These are phyloP conservation scores for Podospora pseudopauciseta DNA, from an alignment of 495 filamentous ascomycete genomes.

Conservation along the genomic window DNA sequence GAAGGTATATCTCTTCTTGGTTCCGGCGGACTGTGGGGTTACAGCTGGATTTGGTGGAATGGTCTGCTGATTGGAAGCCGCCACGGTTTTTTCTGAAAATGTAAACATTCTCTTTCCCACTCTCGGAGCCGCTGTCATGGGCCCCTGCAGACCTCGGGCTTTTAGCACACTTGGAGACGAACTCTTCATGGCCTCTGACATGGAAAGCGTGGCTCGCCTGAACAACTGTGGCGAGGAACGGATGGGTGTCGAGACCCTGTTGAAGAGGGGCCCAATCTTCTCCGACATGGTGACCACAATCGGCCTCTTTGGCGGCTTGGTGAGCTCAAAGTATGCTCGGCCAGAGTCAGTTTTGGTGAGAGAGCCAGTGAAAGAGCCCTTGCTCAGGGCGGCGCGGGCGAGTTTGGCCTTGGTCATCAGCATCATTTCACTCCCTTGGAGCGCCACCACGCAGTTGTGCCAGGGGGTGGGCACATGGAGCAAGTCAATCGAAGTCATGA, in stretches of 20 bases:
- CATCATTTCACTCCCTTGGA: constrained; percentile 14
- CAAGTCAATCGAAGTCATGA: constrained; percentile 20
- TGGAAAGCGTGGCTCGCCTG: constrained; percentile 3
- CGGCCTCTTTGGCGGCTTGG: not conserved
- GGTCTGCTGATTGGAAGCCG: not conserved
- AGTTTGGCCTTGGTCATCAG: constrained; percentile 22
- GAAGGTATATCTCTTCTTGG: not conserved
- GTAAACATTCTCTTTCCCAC: constrained; percentile 2
- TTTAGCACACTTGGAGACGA: not conserved
- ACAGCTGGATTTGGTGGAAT: not conserved
- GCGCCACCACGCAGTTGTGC: constrained; percentile 21
- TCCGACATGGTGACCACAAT: constrained; percentile 1
- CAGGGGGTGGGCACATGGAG: constrained; percentile 23
- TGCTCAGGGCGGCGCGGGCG: constrained; percentile 13
- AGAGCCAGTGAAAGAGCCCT: constrained; percentile 12
- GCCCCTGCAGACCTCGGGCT: not conserved
- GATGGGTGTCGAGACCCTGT: not conserved
- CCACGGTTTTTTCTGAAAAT: not conserved
- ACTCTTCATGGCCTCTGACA: not conserved
- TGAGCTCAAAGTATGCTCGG: constrained; percentile 12
- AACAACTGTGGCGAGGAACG: not conserved
- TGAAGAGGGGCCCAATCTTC: not conserved
- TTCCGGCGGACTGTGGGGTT: not conserved
- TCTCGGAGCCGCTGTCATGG: not conserved
- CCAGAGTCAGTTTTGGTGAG: not conserved